Base-by-base conservation (phyloP, 805 yeast species). In the Saccharomyces paradoxus region DNA sequence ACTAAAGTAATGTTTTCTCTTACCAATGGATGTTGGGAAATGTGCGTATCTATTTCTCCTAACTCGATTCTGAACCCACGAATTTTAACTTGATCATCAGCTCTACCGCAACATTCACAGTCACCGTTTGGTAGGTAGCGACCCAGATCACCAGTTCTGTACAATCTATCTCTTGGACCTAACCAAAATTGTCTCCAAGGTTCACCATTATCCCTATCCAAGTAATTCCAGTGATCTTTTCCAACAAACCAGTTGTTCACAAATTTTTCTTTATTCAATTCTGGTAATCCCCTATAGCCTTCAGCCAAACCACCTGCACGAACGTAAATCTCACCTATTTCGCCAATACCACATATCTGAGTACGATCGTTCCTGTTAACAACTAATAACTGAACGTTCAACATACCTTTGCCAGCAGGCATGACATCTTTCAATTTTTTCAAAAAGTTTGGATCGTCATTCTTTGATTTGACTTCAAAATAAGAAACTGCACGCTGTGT, bases 371-470 rank as follows among this genome's bases (percentile, higher is more conserved):
- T 77, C 69, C 98, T 79, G 76, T 95, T 94, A 46, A 94, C 97
- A 56, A 94, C 96, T 55, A 95, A 77, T 55, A 94, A 75, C 71
- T 94, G 99, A 46, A 94, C 99, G 66, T 94, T 91, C 56, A 80
- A 72, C 99, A 94, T 94, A 70, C 99, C 99, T 63, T 82, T 85
- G 58, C 99, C 99, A 17, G 99, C 99, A 53, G 99, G 98, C 86
- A 94, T 90, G 53, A 89, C 86, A 64, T 94, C 98, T 72, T 95
- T 94, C 74, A 89, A 87, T 50, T 85, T 79, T 66, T 83, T 85
- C 68, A 94, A 77, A 71, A 87, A 91, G 26, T 80, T 73, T 26
- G 92, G 79, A 69, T 91, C 90, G 48, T 77, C 67, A 24, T 78
- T 68, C 60, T 89, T 78, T 29, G 95, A 82, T 47, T 88, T 83